Evolutionary conservation across 768 basidiomycete species (phyloP).

Genomic region (Leccinellum albellum): DNA sequence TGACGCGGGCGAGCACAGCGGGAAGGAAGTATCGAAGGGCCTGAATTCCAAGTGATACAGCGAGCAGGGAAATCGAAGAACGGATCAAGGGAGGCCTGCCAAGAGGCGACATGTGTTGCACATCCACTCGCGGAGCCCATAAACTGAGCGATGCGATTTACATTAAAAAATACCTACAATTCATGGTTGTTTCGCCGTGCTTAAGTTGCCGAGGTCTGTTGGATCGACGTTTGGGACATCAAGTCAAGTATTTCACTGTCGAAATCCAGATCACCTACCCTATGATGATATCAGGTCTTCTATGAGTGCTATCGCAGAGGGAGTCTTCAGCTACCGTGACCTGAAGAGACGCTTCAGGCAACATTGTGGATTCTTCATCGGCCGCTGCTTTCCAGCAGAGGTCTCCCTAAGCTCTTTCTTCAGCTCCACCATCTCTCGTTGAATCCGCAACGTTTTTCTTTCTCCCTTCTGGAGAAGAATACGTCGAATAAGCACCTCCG

Average conservation of each 20-base stretch:
- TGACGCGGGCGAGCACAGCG: no score
- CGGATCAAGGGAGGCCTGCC: no score
- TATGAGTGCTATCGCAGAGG: background rate
- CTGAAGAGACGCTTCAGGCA: no score
- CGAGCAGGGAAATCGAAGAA: no score
- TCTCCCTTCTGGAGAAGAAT: background rate
- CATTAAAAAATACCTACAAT: no score
- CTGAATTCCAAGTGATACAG: no score
- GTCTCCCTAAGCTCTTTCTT: background rate
- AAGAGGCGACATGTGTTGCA: no score
- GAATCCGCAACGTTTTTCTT: background rate
- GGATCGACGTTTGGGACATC: background rate
- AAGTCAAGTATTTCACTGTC: background rate
- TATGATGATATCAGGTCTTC: background rate
- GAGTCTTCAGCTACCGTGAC: background rate
- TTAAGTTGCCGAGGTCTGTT: background rate
- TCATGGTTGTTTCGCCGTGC: no score
- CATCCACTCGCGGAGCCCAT: no score
- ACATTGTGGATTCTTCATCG: background rate
- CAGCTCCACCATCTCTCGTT: constrained; percentile 5
- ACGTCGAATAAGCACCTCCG: constrained; percentile 4
- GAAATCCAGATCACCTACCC: background rate
- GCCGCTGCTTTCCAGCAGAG: background rate
- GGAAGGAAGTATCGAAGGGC: no score
- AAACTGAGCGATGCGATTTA: no score